Evolutionary conservation across 2,329 filamentous ascomycete genomes (phyloP), one percentile per base, ranked within the genome.

Genomic region (Colletotrichum siamense): DNA sequence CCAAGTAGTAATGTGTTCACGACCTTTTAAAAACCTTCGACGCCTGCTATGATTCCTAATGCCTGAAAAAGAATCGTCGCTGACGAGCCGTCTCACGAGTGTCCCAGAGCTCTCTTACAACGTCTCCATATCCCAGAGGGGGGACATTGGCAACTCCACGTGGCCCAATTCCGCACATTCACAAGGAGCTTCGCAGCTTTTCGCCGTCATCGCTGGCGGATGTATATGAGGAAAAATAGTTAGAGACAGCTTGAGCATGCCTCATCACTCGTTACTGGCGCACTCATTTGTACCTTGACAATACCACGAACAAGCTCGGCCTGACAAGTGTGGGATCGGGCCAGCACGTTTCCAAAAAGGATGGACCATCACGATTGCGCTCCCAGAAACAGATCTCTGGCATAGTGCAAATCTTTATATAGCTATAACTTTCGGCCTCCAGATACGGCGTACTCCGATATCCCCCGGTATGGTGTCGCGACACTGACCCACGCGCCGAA

Each of bases 141-240:
- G 4, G n/a, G 3, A 49, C 10, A 12, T 49, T 4, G 4, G 44
- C 44, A 22, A 49, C 3, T 22, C 3, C 3, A 13, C n/a, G 2
- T 49, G 1, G 3, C n/a, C n/a, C 0, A 0, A 12, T 49, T 2
- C 2, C 18, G 0, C 5, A 49, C n/a, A 4, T 22, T 7, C 6
- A 49, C 10, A 12, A 49, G 44, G n/a, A n/a, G n/a, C n/a, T n/a
- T n/a, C n/a, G n/a, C n/a, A n/a, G n/a, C n/a, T n/a, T n/a, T n/a
- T n/a, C n/a, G n/a, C n/a, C n/a, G n/a, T n/a, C n/a, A n/a, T n/a
- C n/a, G n/a, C n/a, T n/a, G n/a, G n/a, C n/a, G n/a, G n/a, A n/a
- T n/a, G n/a, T n/a, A n/a, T n/a, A n/a, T n/a, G n/a, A n/a, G n/a
- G n/a, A n/a, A n/a, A n/a, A n/a, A n/a, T n/a, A n/a, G n/a, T n/a